Evolutionary conservation across 2,329 filamentous ascomycete genomes (phyloP), one percentile per base, ranked within the genome.

Genomic region (Colletotrichum falcatum): DNA sequence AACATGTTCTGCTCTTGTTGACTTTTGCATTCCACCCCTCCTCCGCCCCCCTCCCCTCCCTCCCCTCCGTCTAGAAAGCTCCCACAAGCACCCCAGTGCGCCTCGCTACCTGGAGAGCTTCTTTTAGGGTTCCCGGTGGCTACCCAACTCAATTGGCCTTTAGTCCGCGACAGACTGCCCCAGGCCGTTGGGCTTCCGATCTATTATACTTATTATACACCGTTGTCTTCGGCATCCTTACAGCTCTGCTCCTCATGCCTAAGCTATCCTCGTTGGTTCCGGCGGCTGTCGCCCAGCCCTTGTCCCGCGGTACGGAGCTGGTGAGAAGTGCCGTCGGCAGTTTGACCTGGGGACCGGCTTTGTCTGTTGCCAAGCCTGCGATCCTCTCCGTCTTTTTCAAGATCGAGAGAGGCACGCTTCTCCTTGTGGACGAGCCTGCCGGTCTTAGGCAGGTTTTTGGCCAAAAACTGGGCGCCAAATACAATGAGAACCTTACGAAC

Each of bases 391-490:
- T 85, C 1, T 79, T 88, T 37, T 81, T 81, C 4, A 81, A 80
- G 51, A 85, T 88, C 60, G 80, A 86, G 63, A 73, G 79, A 14
- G 86, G 86, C 20, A 86, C 85, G 0, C 75, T 88, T 23, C 73
- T 86, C 18, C 76, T 88, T 23, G 79, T 84, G 16, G 86, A 88
- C 73, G 81, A 86, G 74, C 81, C 83, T 0, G 78, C 79, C 0
- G 82, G 81, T 6, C 79, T 82, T 44, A 81, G 80, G 63, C 76
- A 78, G 53, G 76, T 83, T 11, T 86, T 84, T 71, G 86, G 86
- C 1, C 79, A 88, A 76, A 80, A 85, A 75, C 74, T 86, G 8
- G 76, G 77, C 9, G 74, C 76, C 37, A 80, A 80, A 76, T 78
- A 78, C 54, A 81, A 82, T 58, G 81, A 74, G 42, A 74, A 75